Conservation (phyloP, 495 filamentous ascomycete species). For the Pyronema domesticum region DNA sequence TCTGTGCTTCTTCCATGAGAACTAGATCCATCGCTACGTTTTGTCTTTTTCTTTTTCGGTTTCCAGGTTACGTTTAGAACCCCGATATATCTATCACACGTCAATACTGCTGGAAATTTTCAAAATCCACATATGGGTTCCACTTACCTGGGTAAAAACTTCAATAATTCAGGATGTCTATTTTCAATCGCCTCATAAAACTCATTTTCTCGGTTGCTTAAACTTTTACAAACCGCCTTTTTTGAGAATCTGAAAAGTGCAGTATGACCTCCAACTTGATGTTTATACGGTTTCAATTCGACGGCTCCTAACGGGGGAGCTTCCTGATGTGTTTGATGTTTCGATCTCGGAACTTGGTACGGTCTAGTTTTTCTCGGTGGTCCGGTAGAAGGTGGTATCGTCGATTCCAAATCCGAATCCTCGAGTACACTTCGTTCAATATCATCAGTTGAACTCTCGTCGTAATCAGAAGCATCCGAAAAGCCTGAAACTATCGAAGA, state of each 20-base stretch:
- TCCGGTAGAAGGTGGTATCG: constrained; percentile 33
- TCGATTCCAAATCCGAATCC: constrained; percentile 31
- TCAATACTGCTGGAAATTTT: no score
- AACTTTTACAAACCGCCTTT: constrained; percentile 88
- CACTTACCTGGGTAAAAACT: constrained; percentile 78
- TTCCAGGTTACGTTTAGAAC: constrained; percentile 95
- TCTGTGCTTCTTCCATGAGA: not conserved
- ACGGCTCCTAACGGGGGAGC: constrained; percentile 64
- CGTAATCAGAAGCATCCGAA: constrained; percentile 36
- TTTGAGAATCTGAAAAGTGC: constrained; percentile 91
- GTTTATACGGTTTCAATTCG: constrained; percentile 87
- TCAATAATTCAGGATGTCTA: constrained; percentile 71
- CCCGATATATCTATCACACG: constrained; percentile 62
- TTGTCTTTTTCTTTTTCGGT: constrained; percentile 35
- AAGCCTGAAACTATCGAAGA: constrained; percentile 43
- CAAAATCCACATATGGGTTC: not conserved
- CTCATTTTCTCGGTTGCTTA: constrained; percentile 93
- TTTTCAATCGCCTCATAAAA: constrained; percentile 93
- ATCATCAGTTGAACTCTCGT: constrained; percentile 31
- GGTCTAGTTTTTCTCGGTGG: not conserved
- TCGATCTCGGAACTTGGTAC: not conserved
- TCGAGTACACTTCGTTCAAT: constrained; percentile 38
- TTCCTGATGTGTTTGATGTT: constrained; percentile 17
- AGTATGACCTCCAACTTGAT: constrained; percentile 92
- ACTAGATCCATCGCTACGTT: constrained; percentile 1